These are phyloP conservation scores for Hypoxylon sp. DNA, from an alignment of 2,329 filamentous ascomycete species.

Conservation along the genomic window DNA sequence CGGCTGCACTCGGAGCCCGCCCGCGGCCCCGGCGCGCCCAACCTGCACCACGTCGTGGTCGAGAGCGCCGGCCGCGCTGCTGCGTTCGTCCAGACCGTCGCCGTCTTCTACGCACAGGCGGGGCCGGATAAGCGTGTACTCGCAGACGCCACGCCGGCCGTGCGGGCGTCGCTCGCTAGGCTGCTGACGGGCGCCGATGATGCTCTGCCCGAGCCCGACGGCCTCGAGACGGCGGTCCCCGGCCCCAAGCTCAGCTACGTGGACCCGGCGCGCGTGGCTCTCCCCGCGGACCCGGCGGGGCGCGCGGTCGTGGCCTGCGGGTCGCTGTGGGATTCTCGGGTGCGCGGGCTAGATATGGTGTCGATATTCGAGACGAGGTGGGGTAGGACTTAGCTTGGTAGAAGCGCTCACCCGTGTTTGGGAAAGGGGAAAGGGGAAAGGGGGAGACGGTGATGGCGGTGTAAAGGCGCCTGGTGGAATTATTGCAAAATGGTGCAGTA, in stretches of 20 bases:
- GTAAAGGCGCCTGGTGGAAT: not conserved
- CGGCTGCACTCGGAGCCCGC: slow-evolving; percentile 20
- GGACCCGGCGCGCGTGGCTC: not conserved
- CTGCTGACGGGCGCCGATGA: slow-evolving; percentile 1
- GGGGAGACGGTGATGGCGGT: not conserved
- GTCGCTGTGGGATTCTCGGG: slow-evolving; percentile 52
- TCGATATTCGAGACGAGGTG: slow-evolving; percentile 43
- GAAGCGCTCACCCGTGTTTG: too few species aligned
- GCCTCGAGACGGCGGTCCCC: slow-evolving; percentile 23
- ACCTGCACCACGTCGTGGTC: slow-evolving; percentile 40
- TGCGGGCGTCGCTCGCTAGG: slow-evolving; percentile 17
- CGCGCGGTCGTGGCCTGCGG: slow-evolving; percentile 51
- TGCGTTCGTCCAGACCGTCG: slow-evolving; percentile 40
- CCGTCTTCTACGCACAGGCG: not conserved
- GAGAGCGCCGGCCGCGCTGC: slow-evolving; percentile 26
- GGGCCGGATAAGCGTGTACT: not conserved
- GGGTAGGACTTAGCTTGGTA: slow-evolving; percentile 6
- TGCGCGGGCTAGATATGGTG: slow-evolving; percentile 48
- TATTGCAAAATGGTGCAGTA: too few species aligned
- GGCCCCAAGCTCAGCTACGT: slow-evolving; percentile 45
- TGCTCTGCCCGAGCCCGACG: not conserved
- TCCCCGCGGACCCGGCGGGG: slow-evolving; percentile 23
- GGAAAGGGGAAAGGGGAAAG: not conserved
- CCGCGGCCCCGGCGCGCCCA: not conserved
- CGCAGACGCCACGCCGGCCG: slow-evolving; percentile 5